Evolutionary conservation across 2,329 filamentous ascomycete genomes (phyloP).

Genomic region (Fusarium incarnatum): DNA sequence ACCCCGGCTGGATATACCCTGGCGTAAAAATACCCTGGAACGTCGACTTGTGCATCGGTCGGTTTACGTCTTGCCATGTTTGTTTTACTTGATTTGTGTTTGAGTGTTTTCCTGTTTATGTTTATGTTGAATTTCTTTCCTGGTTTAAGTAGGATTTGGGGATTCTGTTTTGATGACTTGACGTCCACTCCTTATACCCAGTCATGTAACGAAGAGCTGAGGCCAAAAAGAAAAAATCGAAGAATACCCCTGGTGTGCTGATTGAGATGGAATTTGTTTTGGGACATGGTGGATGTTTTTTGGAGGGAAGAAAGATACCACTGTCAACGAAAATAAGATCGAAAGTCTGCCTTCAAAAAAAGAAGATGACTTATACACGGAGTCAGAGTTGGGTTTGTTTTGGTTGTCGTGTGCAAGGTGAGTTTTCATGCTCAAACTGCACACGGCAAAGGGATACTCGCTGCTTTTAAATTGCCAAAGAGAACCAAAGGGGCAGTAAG

Average conservation of each 20-base stretch:
- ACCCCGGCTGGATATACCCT: conserved; percentile 75
- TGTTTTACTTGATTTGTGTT: conserved; percentile 38
- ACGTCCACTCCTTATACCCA: conserved; percentile 53
- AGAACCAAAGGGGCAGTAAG: conserved; percentile 2
- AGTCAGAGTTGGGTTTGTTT: conserved; percentile 42
- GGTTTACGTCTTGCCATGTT: conserved; percentile 54
- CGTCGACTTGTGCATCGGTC: conserved; percentile 61
- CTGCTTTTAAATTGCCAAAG: neutral
- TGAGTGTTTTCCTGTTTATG: conserved; percentile 32
- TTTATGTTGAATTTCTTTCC: conserved; percentile 37
- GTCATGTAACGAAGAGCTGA: conserved; percentile 48
- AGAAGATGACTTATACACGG: conserved; percentile 38
- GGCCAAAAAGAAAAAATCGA: conserved; percentile 48
- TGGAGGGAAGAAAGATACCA: conserved; percentile 47
- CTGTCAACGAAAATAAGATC: conserved; percentile 41
- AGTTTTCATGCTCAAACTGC: conserved; percentile 20
- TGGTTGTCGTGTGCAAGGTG: conserved; percentile 30
- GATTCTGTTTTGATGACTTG: conserved; percentile 51
- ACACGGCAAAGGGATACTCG: conserved; percentile 30
- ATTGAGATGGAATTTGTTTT: conserved; percentile 42
- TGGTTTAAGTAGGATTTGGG: conserved; percentile 44
- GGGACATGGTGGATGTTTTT: conserved; percentile 42
- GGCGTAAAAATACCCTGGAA: conserved; percentile 69
- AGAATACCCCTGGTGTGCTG: conserved; percentile 51
- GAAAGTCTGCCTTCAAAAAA: conserved; percentile 34